Conservation (phyloP, 2,329 filamentous ascomycete species). For the Aspergillus sp. region DNA sequence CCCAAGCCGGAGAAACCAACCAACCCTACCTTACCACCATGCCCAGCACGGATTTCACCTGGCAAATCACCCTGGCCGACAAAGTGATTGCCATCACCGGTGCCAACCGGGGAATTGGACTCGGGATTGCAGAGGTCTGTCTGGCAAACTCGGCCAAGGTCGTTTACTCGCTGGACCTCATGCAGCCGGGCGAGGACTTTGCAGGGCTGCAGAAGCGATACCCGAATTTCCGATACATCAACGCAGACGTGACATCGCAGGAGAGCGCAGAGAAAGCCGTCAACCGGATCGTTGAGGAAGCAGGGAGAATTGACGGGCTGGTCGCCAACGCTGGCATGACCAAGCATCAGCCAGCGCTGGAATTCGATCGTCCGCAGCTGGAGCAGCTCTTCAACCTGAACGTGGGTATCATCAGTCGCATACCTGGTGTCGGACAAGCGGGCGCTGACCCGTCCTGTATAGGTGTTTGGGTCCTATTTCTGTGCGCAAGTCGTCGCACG, state of each 20-base stretch:
- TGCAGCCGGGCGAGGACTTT: constrained; percentile 29
- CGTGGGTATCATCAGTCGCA: constrained; percentile 5
- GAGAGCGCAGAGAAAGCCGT: constrained; percentile 35
- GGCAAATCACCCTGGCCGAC: constrained; percentile 38
- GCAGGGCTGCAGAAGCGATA: constrained; percentile 31
- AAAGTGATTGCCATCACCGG: constrained; percentile 32
- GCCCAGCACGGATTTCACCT: constrained; percentile 38
- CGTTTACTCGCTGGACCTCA: constrained; percentile 37
- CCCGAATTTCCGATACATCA: constrained; percentile 38
- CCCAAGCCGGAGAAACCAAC: constrained; percentile 16
- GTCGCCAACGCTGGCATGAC: constrained; percentile 37
- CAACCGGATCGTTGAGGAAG: constrained; percentile 31
- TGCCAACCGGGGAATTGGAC: constrained; percentile 29
- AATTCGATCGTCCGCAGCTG: constrained; percentile 35
- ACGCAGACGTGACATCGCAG: constrained; percentile 42
- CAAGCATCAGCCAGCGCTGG: constrained; percentile 41
- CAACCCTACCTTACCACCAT: constrained; percentile 29
- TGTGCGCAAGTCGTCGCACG: constrained; percentile 23
- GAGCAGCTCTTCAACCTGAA: constrained; percentile 42
- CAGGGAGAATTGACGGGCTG: constrained; percentile 38
- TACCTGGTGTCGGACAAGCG: neutral
- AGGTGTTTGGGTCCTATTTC: constrained; percentile 24
- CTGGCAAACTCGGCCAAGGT: constrained; percentile 37
- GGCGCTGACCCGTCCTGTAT: too few species aligned
- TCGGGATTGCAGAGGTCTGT: constrained; percentile 42